Base-by-base conservation (phyloP, 805 yeast species). In the Candida caryicola region DNA sequence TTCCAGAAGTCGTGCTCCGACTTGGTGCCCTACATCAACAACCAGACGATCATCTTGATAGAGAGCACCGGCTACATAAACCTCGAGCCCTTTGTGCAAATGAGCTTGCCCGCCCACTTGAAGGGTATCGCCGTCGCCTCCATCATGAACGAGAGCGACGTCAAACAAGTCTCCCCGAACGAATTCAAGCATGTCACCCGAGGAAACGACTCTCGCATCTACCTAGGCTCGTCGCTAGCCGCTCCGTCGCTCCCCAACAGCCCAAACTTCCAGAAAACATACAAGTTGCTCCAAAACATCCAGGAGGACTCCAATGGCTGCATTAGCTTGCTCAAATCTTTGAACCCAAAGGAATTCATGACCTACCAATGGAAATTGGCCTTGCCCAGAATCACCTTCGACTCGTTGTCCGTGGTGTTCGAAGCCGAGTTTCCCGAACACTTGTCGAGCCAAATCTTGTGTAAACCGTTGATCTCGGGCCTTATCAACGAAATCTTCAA, bases 341-440 rank as follows among this genome's bases (percentile, higher is more conserved):
- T 69, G 40, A 66, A 73, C 47, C 67, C 79, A 32, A 62, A 72
- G 39, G 87, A 79, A 45, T 83, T 78, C 51, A 65, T 77, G 59
- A 76, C 81, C 9, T 82, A 82, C 51, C 93, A 88, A 60, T 89
- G 96, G 96, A 81, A 82, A 55, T 71, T 85, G 40, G 90, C 95
- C 1, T 71, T 88, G 38, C 87, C 95, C 6, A 74, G 78, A 39
- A 77, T 88, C 29, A 82, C 89, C 16, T 78, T 89, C 54, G 85
- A 83, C 57, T 88, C 95, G 4, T 65, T 89, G 31, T 68, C 87
- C 23, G 73, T 89, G 17, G 53, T 86, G 8, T 80, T 90, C 52
- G 96, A 88, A 60, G 74, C 77, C 41, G 78, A 83, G 4, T 71
- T 65, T 46, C 88, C 95, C 2, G 64, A 62, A 26, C 61, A 73